Evolutionary conservation across 345 rosid genomes (phyloP).

Genomic region (Acer saccharum): DNA sequence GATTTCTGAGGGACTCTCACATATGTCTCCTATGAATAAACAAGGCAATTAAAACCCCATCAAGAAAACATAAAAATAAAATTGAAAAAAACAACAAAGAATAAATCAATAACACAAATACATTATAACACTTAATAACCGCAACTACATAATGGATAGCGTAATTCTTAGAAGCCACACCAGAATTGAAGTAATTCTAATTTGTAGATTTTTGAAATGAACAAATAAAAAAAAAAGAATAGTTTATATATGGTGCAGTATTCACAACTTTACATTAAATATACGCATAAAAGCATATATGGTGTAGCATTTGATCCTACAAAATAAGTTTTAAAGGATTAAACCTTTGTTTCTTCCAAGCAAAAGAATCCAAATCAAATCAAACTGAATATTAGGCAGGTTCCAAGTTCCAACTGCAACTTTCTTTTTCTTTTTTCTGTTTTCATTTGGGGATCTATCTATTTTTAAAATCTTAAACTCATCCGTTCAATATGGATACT

Average conservation of each 20-base stretch:
- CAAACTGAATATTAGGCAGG: not conserved
- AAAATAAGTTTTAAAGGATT: too few relatives aligned
- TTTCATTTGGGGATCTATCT: too few relatives aligned
- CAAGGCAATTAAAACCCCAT: not conserved
- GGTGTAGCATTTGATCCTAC: too few relatives aligned
- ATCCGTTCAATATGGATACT: too few relatives aligned
- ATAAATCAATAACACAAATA: not conserved
- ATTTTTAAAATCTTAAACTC: too few relatives aligned
- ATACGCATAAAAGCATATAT: too few relatives aligned
- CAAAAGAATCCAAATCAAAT: not conserved
- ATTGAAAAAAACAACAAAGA: not conserved
- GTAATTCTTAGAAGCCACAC: not conserved
- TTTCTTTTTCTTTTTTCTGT: too few relatives aligned
- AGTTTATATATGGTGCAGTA: too few relatives aligned
- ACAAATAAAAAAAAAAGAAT: not conserved
- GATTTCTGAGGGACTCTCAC: too few relatives aligned
- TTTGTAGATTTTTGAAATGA: not conserved
- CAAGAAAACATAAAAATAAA: too few relatives aligned
- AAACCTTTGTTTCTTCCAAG: not conserved
- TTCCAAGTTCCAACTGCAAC: too few relatives aligned
- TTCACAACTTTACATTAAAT: too few relatives aligned
- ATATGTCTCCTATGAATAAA: not conserved
- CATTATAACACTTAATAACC: not conserved
- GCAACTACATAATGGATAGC: not conserved
- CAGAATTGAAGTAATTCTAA: not conserved